phyloP scores from a whole-genome alignment of 2,329 filamentous ascomycete genomes.

The Mycosphaerella sp. region DNA sequence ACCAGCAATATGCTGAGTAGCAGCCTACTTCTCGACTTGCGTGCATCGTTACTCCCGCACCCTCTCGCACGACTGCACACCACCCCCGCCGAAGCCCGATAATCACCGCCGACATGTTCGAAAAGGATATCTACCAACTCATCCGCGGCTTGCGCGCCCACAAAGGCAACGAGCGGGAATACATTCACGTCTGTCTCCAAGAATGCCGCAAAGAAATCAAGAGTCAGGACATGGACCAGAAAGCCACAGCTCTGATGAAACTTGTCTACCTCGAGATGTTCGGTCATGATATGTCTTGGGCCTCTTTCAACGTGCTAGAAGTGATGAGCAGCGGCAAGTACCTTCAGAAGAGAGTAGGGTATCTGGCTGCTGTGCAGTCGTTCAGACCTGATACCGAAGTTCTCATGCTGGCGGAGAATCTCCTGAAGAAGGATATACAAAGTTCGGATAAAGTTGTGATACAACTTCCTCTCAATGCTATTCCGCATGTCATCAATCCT shows the following conservation, averaged over 20 bases:
- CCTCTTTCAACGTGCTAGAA: conserved; percentile 94
- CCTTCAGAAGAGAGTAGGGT: conserved; percentile 90
- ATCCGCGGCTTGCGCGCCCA: conserved; percentile 92
- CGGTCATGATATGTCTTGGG: conserved; percentile 99
- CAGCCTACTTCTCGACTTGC: not conserved
- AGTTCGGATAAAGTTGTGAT: conserved; percentile 69
- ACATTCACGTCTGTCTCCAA: conserved; percentile 86
- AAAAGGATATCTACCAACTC: conserved; percentile 98
- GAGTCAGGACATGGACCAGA: conserved; percentile 93
- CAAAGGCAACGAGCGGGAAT: conserved; percentile 90
- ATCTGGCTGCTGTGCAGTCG: conserved; percentile 90
- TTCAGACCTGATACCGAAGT: conserved; percentile 95
- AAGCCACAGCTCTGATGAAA: conserved; percentile 92
- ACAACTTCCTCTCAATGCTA: conserved; percentile 75
- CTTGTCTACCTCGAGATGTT: conserved; percentile 99
- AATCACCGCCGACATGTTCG: conserved; percentile 62
- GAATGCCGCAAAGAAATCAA: conserved; percentile 93
- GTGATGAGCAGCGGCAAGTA: conserved; percentile 98
- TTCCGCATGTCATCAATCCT: conserved; percentile 92
- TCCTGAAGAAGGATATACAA: conserved; percentile 89
- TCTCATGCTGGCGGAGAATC: conserved; percentile 92
- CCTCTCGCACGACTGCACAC: not conserved
- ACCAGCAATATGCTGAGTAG: not conserved
- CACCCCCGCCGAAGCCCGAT: not conserved
- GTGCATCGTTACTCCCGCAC: not conserved